phyloP scores from a whole-genome alignment of 164 flowering plant species.

The Kingdonia uniflora region DNA sequence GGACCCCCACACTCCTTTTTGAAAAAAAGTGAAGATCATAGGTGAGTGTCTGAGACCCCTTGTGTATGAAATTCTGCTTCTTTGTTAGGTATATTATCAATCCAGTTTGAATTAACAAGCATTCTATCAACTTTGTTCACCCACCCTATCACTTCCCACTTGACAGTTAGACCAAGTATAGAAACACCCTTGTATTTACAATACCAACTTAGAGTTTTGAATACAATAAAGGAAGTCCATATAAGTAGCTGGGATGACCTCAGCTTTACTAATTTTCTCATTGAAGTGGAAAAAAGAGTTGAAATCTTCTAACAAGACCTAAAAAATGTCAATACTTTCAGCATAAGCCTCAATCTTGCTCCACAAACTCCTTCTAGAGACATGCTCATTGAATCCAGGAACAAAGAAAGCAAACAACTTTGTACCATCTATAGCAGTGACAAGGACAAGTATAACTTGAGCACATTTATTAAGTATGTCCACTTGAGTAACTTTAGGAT shows the following conservation, averaged over 20 bases:
- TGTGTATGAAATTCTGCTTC: not conserved
- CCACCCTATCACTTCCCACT: too few species aligned
- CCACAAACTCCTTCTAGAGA: not conserved
- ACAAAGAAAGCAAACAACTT: not conserved
- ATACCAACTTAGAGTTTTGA: not conserved
- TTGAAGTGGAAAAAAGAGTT: too few species aligned
- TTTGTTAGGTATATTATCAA: not conserved
- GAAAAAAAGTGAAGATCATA: not conserved
- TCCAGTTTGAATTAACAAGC: not conserved
- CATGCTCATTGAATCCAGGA: not conserved
- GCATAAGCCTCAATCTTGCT: not conserved
- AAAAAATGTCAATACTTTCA: too few species aligned
- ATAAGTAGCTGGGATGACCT: too few species aligned
- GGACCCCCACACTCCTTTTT: too few species aligned
- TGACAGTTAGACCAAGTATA: too few species aligned
- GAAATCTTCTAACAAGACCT: not conserved
- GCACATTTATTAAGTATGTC: not conserved
- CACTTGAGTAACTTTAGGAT: not conserved
- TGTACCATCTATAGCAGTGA: not conserved
- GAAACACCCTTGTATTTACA: not conserved
- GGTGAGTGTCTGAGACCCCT: not conserved
- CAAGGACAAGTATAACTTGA: not conserved
- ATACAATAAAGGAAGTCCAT: too few species aligned
- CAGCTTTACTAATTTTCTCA: too few species aligned
- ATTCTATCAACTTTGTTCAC: not conserved